A percentile compares a stretch with the other conserved stretches of the same genome.
Conservation (phyloP, 441 rosid genomes). For the Manihot esculenta region DNA sequence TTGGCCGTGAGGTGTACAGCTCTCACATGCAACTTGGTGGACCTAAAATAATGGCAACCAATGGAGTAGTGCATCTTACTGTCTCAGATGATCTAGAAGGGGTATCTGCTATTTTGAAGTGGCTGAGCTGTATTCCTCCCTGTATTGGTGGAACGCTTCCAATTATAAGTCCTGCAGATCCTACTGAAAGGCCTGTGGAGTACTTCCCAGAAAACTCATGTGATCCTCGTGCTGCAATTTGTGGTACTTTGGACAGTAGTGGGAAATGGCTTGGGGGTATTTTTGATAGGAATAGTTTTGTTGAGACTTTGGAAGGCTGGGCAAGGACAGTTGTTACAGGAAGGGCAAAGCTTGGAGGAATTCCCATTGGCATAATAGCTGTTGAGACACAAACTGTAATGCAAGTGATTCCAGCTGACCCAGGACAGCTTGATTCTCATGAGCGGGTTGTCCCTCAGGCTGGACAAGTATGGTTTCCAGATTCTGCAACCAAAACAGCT, state of each 20-base stretch:
- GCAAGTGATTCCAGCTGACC: constrained; percentile 99
- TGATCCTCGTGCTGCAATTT: constrained; percentile 97
- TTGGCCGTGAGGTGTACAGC: constrained; percentile 99
- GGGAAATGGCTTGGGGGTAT: constrained; percentile 98
- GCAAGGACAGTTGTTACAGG: constrained; percentile 99
- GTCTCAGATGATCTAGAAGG: constrained; percentile 99
- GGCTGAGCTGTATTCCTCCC: constrained; percentile 93
- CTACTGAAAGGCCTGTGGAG: constrained; percentile 87
- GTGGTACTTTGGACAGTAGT: constrained; percentile 56
- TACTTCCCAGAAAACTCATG: constrained; percentile 89
- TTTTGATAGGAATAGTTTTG: constrained; percentile 90
- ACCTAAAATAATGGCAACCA: constrained; percentile 99
- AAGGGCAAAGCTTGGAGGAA: constrained; percentile 99
- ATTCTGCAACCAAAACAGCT: constrained; percentile 97
- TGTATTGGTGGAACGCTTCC: constrained; percentile 81
- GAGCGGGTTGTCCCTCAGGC: constrained; percentile 99
- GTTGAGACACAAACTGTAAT: constrained; percentile 99
- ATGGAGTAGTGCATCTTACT: constrained; percentile 98
- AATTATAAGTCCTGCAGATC: constrained; percentile 57
- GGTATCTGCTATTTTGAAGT: constrained; percentile 82
- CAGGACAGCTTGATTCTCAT: constrained; percentile 99
- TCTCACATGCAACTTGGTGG: constrained; percentile 99
- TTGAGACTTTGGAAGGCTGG: constrained; percentile 98
- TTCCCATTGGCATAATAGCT: constrained; percentile 98
- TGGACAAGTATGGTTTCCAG: constrained; percentile 99